Percentiles rank a stretch among this genome's conserved stretches.
These are phyloP conservation scores for Sporothrix globosa DNA, from an alignment of 2,329 filamentous ascomycete genomes.

Conservation along the genomic window DNA sequence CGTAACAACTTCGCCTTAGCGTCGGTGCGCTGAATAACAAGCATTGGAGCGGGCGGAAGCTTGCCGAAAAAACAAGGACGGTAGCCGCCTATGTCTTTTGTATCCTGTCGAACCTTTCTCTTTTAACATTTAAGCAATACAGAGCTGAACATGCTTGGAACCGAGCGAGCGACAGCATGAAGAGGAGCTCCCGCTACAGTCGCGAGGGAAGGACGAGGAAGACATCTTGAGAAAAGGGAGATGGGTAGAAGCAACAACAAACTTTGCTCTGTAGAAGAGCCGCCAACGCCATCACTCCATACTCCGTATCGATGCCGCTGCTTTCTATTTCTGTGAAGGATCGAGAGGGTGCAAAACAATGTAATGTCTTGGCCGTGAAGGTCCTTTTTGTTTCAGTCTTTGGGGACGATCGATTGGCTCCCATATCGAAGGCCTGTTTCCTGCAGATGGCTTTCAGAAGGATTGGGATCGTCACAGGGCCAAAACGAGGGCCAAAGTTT, in stretches of 20 bases:
- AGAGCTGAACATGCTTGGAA: neutral
- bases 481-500: too few species aligned
- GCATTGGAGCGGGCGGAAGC: neutral
- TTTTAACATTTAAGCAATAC: neutral
- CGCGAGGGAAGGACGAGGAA: neutral
- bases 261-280: constrained; percentile 12
- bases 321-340: neutral
- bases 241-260: constrained; percentile 3
- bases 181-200: constrained; percentile 3
- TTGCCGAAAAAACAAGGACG: neutral
- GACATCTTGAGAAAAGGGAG: neutral
- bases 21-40: constrained; percentile 24
- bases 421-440: neutral
- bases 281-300: constrained; percentile 6
- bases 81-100: neutral
- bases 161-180: neutral
- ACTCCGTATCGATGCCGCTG: neutral
- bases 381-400: neutral
- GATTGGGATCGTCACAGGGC: neutral
- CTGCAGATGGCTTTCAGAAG: neutral
- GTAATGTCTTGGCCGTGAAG: neutral
- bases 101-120: too few species aligned
- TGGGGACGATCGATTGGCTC: neutral
- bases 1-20: neutral
- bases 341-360: neutral